Percentiles rank a stretch among this genome's conserved stretches.
phyloP scores from a whole-genome alignment of 306 rosid genomes.

The Rosa lucieae region DNA sequence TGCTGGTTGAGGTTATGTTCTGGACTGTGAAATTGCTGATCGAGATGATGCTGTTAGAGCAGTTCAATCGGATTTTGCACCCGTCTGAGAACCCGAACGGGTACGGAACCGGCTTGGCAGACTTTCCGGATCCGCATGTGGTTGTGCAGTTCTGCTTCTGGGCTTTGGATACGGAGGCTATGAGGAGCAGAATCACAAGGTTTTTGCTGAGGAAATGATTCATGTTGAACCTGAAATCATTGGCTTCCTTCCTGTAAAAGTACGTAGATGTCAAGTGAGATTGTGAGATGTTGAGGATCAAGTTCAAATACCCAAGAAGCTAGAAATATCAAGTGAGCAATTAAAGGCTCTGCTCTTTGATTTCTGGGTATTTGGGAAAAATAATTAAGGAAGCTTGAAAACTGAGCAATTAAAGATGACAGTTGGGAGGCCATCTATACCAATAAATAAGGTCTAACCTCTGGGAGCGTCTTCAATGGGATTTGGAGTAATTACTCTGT shows the following conservation, averaged over 20 bases:
- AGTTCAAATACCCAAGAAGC: neutral
- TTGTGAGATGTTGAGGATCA: neutral
- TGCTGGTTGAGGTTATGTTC: constrained; percentile 43
- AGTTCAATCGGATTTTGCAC: constrained; percentile 41
- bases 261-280: neutral
- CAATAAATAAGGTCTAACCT: constrained; percentile 45
- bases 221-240: constrained; percentile 7
- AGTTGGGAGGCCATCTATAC: constrained; percentile 63
- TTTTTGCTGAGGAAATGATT: constrained; percentile 16
- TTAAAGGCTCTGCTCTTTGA: neutral
- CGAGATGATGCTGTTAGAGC: constrained; percentile 10
- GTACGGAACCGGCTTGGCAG: constrained; percentile 26
- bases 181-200: constrained; percentile 24
- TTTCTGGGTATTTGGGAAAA: constrained; percentile 9
- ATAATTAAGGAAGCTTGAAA: constrained; percentile 2
- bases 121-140: constrained; percentile 29
- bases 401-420: constrained; percentile 52
- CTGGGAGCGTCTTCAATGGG: constrained; percentile 17
- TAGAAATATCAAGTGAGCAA: neutral
- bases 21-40: constrained; percentile 42
- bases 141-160: constrained; percentile 22
- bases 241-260: too few relatives aligned
- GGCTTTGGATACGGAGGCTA: constrained; percentile 37
- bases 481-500: constrained; percentile 13
- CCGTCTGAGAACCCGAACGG: constrained; percentile 70